Conservation (phyloP, 305 asterid species). For the Coffea humblotiana region DNA sequence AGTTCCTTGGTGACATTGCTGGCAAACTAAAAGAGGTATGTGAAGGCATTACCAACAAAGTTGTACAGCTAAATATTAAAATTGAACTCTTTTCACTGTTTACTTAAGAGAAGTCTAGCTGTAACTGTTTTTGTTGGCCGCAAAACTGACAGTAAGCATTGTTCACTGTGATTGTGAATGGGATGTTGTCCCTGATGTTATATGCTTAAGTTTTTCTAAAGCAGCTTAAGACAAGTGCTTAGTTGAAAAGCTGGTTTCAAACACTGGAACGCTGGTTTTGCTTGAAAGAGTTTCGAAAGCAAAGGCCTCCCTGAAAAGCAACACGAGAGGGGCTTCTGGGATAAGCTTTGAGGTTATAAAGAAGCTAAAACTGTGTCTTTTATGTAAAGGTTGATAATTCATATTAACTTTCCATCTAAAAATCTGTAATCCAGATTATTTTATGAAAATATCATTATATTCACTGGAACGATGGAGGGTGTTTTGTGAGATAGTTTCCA, state of each 20-base stretch:
- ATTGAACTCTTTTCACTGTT: background rate
- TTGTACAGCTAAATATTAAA: background rate
- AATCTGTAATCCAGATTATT: background rate
- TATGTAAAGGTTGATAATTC: background rate
- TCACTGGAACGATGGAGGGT: background rate
- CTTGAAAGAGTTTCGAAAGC: background rate
- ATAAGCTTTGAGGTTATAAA: background rate
- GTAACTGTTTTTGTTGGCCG: background rate
- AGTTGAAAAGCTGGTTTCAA: background rate
- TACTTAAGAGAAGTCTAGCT: background rate
- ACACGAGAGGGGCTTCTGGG: background rate
- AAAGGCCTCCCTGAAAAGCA: background rate
- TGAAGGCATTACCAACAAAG: background rate
- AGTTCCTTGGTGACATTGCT: constrained; percentile 76
- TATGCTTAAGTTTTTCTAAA: background rate
- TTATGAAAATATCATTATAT: background rate
- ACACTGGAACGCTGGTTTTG: background rate
- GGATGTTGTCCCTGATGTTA: background rate
- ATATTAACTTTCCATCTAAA: background rate
- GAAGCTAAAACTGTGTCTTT: background rate
- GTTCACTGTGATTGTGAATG: background rate
- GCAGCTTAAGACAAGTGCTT: background rate
- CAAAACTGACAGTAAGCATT: background rate
- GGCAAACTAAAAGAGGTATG: constrained; percentile 69
- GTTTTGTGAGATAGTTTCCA: background rate